Evolutionary conservation across 2,329 filamentous ascomycete genomes (phyloP), one percentile per base, ranked within the genome.

Genomic region (Furcasterigmium sp.): DNA sequence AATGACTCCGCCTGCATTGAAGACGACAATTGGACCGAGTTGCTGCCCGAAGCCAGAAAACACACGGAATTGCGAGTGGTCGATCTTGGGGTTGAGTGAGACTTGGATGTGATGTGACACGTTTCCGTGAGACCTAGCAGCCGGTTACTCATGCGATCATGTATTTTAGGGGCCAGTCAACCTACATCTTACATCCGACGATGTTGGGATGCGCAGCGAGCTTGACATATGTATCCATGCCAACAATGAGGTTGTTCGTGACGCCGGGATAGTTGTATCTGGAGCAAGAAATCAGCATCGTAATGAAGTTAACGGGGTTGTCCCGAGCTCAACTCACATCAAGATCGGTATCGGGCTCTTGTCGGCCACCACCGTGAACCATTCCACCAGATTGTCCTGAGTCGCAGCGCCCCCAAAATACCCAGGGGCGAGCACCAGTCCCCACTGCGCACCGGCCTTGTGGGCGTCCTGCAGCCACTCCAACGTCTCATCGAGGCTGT

Each of bases 31-130:
- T 1, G 82, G 80, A 0, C 80, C 73, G 9, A 85, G 71, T 59
- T 85, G 82, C 54, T 84, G 81, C 5, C 82, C 82, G 11, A 85
- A 72, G 4, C 80, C 82, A 18, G 77, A 80, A 68, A 77, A 85
- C 19, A 82, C 75, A 47, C 70, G 72, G 65, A 85, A 85, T 41
- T 75, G 66, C 18, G 67, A 58, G 55, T 81, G 76, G 59, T 83
- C 71, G 56, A 84, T 84, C 34, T 68, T 62, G 1, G 80, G 80
- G 49, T 77, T 74, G 2, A 77, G 70, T 6, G 77, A 78, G 23
- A 85, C 77, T 55, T 84, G 76, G 14, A 79, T 69, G 58, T 84
- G 80, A 52, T 77, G 72, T 23, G 79, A 80, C 39, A 85, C 75
- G 54, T 84, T 77, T 37, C 78, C 80, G 55, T 85, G 81, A 3